Conservation (phyloP, 805 yeast species). For the Torulaspora quercuum region DNA sequence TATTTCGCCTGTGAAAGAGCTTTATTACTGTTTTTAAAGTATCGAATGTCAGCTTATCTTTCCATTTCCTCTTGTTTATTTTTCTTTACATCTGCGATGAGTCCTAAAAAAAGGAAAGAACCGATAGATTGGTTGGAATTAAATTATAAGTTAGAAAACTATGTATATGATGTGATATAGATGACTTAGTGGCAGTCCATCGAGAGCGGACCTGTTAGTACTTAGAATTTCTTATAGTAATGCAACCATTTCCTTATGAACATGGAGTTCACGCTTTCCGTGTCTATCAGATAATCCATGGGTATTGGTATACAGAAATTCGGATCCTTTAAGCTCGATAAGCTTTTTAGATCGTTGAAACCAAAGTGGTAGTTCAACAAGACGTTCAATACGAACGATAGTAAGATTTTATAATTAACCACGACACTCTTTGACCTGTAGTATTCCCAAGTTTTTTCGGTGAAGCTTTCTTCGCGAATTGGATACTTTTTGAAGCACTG, state of each 20-base stretch:
- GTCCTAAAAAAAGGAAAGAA: too few relatives aligned
- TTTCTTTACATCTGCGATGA: too few relatives aligned
- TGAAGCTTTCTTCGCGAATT: slow-evolving; percentile 23
- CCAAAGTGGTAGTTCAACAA: slow-evolving; percentile 52
- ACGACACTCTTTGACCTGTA: slow-evolving; percentile 36
- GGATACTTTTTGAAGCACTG: slow-evolving; percentile 38
- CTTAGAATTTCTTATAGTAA: slow-evolving; percentile 34
- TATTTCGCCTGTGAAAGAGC: slow-evolving; percentile 3
- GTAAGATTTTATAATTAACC: slow-evolving; percentile 41
- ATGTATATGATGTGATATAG: too few relatives aligned
- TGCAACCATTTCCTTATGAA: slow-evolving; percentile 37
- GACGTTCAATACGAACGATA: slow-evolving; percentile 41
- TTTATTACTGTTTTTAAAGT: too few relatives aligned
- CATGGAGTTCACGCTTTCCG: slow-evolving; percentile 22
- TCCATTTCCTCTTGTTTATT: too few relatives aligned
- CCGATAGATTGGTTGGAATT: too few relatives aligned
- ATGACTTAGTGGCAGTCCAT: too few relatives aligned
- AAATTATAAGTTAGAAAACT: neutral
- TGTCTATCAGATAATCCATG: slow-evolving; percentile 24
- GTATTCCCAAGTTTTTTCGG: slow-evolving; percentile 31
- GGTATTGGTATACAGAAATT: slow-evolving; percentile 32
- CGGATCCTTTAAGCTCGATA: slow-evolving; percentile 27
- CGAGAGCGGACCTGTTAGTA: too few relatives aligned
- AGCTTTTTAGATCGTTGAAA: slow-evolving; percentile 37
- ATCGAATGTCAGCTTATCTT: too few relatives aligned